These are phyloP conservation scores for Trichoderma koningii DNA, from an alignment of 2,329 filamentous ascomycete genomes.

Conservation along the genomic window DNA sequence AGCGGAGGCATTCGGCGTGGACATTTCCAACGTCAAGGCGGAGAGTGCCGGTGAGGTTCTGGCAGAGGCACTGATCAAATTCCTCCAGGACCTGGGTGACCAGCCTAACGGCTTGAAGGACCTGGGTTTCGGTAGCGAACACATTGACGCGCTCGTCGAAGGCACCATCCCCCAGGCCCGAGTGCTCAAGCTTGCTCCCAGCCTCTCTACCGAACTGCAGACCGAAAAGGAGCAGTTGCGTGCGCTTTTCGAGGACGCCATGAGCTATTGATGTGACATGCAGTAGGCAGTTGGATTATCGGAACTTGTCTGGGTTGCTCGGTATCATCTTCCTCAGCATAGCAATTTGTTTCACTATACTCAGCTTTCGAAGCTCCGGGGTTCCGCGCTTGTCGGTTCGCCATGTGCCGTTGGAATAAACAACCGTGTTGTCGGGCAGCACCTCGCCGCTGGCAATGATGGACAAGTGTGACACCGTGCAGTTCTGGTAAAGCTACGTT, in stretches of 20 bases:
- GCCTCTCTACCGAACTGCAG: constrained; percentile 68
- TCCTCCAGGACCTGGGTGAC: constrained; percentile 81
- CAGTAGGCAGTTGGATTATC: constrained; percentile 31
- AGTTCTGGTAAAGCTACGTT: constrained; percentile 51
- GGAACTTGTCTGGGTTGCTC: constrained; percentile 59
- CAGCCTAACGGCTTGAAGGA: constrained; percentile 85
- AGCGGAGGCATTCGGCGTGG: constrained; percentile 87
- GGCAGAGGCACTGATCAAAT: constrained; percentile 77
- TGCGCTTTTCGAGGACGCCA: constrained; percentile 64
- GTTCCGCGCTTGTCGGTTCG: constrained; percentile 62
- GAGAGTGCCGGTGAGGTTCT: constrained; percentile 90
- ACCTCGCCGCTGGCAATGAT: constrained; percentile 58
- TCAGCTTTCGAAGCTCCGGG: constrained; percentile 63
- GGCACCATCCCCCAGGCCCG: constrained; percentile 90
- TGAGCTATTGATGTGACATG: constrained; percentile 41
- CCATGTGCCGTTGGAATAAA: constrained; percentile 65
- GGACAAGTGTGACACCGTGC: constrained; percentile 68
- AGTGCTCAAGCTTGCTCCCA: constrained; percentile 90
- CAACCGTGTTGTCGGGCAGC: constrained; percentile 67
- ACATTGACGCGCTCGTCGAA: constrained; percentile 85
- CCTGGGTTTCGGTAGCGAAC: constrained; percentile 73
- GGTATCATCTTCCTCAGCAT: constrained; percentile 67
- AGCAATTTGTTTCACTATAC: constrained; percentile 68
- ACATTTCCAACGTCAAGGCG: constrained; percentile 81
- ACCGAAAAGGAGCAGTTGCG: constrained; percentile 72